Conservation (phyloP, 106 monocot species). For the Vanilla planifolia region DNA sequence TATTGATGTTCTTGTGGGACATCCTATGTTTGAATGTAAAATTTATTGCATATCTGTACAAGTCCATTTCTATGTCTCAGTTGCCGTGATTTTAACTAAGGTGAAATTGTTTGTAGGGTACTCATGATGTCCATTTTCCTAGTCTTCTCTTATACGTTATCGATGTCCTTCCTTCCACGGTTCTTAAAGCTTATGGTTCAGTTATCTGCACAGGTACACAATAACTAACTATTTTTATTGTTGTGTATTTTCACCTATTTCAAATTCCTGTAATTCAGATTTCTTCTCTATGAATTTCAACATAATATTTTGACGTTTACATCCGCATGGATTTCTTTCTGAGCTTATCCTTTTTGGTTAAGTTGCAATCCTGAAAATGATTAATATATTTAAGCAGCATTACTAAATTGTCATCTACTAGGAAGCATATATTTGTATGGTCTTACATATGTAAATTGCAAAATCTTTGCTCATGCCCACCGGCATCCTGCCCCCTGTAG, state of each 20-base stretch:
- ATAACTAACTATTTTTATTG: too few relatives aligned
- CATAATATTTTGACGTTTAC: too few relatives aligned
- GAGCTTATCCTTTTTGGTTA: too few relatives aligned
- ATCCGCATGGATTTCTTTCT: too few relatives aligned
- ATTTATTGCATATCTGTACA: neutral
- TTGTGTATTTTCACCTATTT: too few relatives aligned
- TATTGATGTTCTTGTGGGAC: neutral
- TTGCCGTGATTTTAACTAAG: neutral
- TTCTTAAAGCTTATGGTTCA: slow-evolving; percentile 93
- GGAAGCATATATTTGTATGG: neutral
- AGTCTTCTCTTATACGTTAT: slow-evolving; percentile 44
- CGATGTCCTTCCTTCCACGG: slow-evolving; percentile 82
- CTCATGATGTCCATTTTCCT: slow-evolving; percentile 72
- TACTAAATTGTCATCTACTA: too few relatives aligned
- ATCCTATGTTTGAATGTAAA: neutral
- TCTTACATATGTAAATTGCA: neutral
- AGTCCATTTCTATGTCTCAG: neutral
- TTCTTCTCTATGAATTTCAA: too few relatives aligned
- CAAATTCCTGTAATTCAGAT: too few relatives aligned
- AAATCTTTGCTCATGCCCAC: neutral
- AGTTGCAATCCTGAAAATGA: too few relatives aligned
- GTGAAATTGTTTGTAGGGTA: slow-evolving; percentile 57
- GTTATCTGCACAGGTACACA: slow-evolving; percentile 88
- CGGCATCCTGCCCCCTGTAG: neutral
- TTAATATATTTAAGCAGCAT: too few relatives aligned